A percentile compares a stretch with the other conserved stretches of the same genome.
These are phyloP conservation scores for Hanseniaspora sp. DNA, from an alignment of 1,139 yeast species.

Conservation along the genomic window DNA sequence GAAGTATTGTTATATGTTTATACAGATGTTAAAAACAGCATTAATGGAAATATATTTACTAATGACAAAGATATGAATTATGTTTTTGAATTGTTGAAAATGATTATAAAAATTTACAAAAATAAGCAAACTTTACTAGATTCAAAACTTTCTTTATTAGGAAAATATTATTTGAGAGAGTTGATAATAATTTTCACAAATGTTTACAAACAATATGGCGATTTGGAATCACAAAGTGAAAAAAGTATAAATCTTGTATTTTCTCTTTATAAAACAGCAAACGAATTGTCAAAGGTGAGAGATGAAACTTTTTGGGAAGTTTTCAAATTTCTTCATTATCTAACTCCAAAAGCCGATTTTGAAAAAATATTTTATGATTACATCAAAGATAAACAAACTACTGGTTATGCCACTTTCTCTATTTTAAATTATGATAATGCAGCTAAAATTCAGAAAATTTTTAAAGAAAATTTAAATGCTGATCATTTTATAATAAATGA, in stretches of 20 bases:
- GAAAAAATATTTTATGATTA: neutral
- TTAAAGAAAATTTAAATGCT: neutral
- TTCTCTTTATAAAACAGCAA: constrained; percentile 4
- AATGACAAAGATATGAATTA: neutral
- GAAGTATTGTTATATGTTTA: neutral
- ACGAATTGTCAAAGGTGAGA: neutral
- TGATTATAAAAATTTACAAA: neutral
- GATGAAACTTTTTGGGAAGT: constrained; percentile 5
- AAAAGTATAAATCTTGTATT: neutral
- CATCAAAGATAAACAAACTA: neutral
- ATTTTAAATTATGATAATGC: neutral
- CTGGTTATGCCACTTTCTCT: neutral
- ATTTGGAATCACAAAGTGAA: neutral
- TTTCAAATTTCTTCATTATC: neutral
- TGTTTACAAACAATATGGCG: constrained; percentile 11
- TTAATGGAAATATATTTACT: constrained; percentile 6
- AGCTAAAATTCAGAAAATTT: neutral
- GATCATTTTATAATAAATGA: constrained; percentile 4
- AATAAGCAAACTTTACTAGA: neutral
- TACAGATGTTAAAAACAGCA: neutral
- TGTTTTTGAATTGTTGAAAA: constrained; percentile 1
- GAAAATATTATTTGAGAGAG: neutral
- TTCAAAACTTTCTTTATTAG: neutral
- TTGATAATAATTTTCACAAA: constrained; percentile 1
- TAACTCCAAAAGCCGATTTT: neutral